These are phyloP conservation scores for Phytophthora cactorum DNA, from an alignment of 352 stramenopile genomes.

Conservation along the genomic window DNA sequence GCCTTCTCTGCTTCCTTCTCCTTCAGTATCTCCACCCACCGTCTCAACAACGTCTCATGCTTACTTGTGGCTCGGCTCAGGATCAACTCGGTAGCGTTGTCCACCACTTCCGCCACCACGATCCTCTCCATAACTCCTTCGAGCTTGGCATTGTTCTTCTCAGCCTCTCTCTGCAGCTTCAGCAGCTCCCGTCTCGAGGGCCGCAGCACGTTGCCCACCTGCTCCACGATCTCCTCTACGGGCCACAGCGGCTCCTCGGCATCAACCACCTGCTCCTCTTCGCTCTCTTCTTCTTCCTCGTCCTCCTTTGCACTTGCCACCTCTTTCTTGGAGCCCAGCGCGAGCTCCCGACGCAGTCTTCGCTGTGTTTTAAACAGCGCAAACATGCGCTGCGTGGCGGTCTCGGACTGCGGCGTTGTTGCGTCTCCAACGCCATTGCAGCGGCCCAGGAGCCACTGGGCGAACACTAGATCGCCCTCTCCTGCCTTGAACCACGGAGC, in stretches of 20 bases:
- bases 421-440: conserved; percentile 52
- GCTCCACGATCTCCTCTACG: conserved; percentile 42
- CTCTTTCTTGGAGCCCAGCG: conserved; percentile 28
- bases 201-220: conserved; percentile 42
- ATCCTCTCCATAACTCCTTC: conserved; percentile 43
- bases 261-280: conserved; percentile 9
- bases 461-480: conserved; percentile 50
- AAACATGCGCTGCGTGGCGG: conserved; percentile 40
- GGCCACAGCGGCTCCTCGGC: conserved; percentile 25
- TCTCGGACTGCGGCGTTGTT: conserved; percentile 34
- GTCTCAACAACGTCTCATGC: conserved; percentile 42
- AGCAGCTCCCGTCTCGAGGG: conserved; percentile 36
- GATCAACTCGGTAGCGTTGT: conserved; percentile 73
- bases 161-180: conserved; percentile 26
- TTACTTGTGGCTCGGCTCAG: conserved; percentile 48
- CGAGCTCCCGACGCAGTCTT: conserved; percentile 51
- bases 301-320: conserved; percentile 12
- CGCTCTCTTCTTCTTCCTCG: conserved; percentile 18
- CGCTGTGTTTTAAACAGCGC: conserved; percentile 53
- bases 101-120: conserved; percentile 61
- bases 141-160: conserved; percentile 29
- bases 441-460: conserved; percentile 67
- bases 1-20: conserved; percentile 38
- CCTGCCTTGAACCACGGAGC: conserved; percentile 55
- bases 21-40: conserved; percentile 52